phyloP scores from a whole-genome alignment of 305 asterid genomes.

The Striga hermonthica region DNA sequence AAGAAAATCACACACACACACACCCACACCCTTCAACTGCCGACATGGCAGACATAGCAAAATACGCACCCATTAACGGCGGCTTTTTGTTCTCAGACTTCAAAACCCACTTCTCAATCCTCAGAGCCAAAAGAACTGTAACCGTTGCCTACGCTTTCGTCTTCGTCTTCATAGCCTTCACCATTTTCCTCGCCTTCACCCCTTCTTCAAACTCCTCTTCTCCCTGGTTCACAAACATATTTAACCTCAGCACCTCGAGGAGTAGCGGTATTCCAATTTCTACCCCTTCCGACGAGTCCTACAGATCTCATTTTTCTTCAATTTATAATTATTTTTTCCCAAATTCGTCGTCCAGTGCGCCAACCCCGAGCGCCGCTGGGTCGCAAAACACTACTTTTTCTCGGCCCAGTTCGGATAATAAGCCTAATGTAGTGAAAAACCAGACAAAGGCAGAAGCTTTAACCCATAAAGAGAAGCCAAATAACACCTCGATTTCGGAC shows the following conservation, averaged over 20 bases:
- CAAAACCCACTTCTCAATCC: conserved; percentile 45
- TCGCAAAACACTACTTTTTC: conserved; percentile 29
- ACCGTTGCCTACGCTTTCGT: conserved; percentile 41
- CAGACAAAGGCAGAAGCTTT: conserved; percentile 1
- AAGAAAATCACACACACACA: neutral
- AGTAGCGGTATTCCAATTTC: conserved; percentile 7
- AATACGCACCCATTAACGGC: conserved; percentile 62
- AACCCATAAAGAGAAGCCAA: conserved; percentile 24
- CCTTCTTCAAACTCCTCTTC: conserved; percentile 64
- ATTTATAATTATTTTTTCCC: conserved; percentile 53
- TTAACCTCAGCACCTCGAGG: conserved; percentile 22
- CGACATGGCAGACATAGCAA: conserved; percentile 46
- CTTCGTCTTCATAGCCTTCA: conserved; percentile 48
- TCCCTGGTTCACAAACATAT: conserved; percentile 55
- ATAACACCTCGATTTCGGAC: conserved; percentile 24
- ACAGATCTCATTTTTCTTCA: conserved; percentile 62
- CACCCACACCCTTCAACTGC: neutral
- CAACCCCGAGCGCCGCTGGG: conserved; percentile 15
- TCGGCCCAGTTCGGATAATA: conserved; percentile 13
- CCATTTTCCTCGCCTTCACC: conserved; percentile 50
- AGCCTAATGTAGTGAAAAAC: conserved; percentile 9
- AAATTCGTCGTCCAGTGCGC: conserved; percentile 34
- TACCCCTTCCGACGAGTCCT: conserved; percentile 36
- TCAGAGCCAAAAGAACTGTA: conserved; percentile 34
- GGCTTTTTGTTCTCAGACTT: conserved; percentile 53